Base-by-base conservation (phyloP, 2,329 filamentous ascomycete species). In the Hysterium pulicare region DNA sequence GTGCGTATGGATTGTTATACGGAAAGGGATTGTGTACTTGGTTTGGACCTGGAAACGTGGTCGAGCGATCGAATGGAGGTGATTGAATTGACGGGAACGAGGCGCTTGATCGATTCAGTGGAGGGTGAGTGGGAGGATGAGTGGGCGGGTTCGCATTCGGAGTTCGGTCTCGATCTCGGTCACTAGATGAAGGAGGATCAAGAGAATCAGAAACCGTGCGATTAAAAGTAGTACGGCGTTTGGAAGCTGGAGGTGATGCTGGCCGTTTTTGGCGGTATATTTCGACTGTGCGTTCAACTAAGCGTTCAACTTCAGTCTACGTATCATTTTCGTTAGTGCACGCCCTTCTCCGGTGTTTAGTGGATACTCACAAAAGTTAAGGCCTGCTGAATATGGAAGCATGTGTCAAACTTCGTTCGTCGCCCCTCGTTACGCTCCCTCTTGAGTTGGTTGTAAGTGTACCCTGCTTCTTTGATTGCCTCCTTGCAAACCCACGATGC, bases 271-370 rank as follows among this genome's bases (percentile, higher is more conserved):
- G 51, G 9, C 64, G 58, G 28, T 61, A 67, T 3, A 68, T 53
- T 17, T 66, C 60, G 3, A 67, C 62, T 2, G 64, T 68, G n/a
- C 64, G 57, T 46, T 68, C 65, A 3, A 68, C 64, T 7, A 68
- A 61, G 4, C 43, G 47, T 30, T 63, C 57, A 21, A 68, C 50
- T 50, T 67, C 55, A 7, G 55, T 5, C 47, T 50, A 33, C 6
- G 33, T n/a, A 13, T 20, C 4, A 20, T 17, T 24, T 35, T 21
- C 26, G 17, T 16, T 4, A 33, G 22, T 17, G 28, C 15, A 2
- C 5, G 7, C n/a, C 6, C 21, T 22, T 11, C 15, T 3, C 23
- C 9, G 6, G n/a, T n/a, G 9, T 19, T 15, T 9, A 9, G 38
- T 16, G 28, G 16, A 21, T 7, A 38, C 48, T 44, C 30, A 50